These are phyloP conservation scores for Phytophthora aleatoria DNA, from an alignment of 352 stramenopile genomes.

Conservation along the genomic window DNA sequence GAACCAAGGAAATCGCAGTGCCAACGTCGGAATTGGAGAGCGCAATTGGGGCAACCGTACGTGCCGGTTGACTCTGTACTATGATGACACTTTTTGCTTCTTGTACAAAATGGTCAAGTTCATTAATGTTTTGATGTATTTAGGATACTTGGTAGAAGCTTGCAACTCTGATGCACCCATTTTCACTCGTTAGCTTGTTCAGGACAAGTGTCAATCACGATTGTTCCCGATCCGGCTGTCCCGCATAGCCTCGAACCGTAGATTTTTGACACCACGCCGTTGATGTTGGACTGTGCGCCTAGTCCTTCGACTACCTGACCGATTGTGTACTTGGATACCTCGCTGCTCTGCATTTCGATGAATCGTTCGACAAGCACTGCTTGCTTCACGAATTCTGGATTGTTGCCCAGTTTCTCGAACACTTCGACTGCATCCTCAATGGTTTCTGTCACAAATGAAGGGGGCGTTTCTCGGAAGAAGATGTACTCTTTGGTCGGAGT, in stretches of 20 bases:
- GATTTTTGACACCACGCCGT: constrained; percentile 67
- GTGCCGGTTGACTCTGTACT: constrained; percentile 6
- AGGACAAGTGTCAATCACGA: constrained; percentile 70
- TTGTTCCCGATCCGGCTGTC: constrained; percentile 64
- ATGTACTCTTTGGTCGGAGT: constrained; percentile 85
- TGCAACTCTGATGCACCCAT: not conserved
- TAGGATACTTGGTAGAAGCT: not conserved
- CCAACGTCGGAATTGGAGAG: constrained; percentile 31
- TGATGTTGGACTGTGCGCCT: constrained; percentile 56
- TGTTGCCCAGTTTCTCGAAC: constrained; percentile 52
- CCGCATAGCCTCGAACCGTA: constrained; percentile 75
- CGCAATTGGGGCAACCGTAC: not conserved
- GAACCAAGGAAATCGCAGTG: not conserved
- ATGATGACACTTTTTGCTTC: constrained; percentile 12
- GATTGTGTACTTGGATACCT: constrained; percentile 79
- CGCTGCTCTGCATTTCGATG: constrained; percentile 79
- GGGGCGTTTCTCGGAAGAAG: constrained; percentile 85
- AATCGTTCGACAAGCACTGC: constrained; percentile 47
- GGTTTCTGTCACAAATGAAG: constrained; percentile 78
- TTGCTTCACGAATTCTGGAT: constrained; percentile 49
- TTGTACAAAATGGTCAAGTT: not conserved
- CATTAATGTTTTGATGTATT: too few relatives aligned
- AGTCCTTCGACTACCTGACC: constrained; percentile 61
- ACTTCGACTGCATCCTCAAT: constrained; percentile 65
- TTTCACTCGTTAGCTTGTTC: constrained; percentile 13